Evolutionary conservation across 2,329 filamentous ascomycete species (phyloP).

Genomic region (Fusarium anguioides): DNA sequence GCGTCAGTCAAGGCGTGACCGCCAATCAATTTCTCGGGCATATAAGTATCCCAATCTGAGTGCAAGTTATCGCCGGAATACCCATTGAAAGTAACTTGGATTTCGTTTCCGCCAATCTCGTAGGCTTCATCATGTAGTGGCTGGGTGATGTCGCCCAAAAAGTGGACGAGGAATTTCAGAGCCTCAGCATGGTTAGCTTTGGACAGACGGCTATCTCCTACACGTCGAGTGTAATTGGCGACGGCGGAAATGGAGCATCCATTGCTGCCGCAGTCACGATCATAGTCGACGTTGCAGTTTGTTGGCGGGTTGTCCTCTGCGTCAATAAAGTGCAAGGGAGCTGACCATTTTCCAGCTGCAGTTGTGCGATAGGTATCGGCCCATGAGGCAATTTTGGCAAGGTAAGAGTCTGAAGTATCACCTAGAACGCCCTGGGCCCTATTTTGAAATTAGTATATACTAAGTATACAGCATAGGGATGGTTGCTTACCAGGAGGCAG

Average conservation of each 20-base stretch:
- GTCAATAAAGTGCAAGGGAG: slow-evolving; percentile 4
- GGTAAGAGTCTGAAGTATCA: slow-evolving; percentile 3
- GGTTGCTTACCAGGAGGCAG: neutral
- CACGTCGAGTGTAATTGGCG: slow-evolving; percentile 6
- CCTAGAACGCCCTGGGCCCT: slow-evolving; percentile 3
- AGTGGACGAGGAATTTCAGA: slow-evolving; percentile 8
- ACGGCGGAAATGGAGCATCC: slow-evolving; percentile 12
- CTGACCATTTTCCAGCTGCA: slow-evolving; percentile 1
- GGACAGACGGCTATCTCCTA: neutral
- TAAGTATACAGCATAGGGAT: rapidly evolving
- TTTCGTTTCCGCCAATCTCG: slow-evolving; percentile 2
- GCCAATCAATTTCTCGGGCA: slow-evolving; percentile 4
- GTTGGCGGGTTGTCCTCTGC: slow-evolving; percentile 5
- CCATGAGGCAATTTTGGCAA: slow-evolving; percentile 6
- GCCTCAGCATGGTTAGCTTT: slow-evolving; percentile 1
- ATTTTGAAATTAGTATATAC: neutral
- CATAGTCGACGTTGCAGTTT: slow-evolving; percentile 13
- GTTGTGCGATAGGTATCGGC: slow-evolving; percentile 13
- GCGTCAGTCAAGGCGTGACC: slow-evolving; percentile 4
- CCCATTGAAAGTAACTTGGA: slow-evolving; percentile 3
- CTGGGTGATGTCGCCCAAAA: neutral
- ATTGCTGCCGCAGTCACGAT: neutral
- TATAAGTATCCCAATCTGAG: slow-evolving; percentile 8
- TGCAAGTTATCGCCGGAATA: neutral
- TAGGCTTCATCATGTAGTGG: slow-evolving; percentile 4